phyloP scores from a whole-genome alignment of 768 basidiomycete genomes.

The Boletellus emodensis region DNA sequence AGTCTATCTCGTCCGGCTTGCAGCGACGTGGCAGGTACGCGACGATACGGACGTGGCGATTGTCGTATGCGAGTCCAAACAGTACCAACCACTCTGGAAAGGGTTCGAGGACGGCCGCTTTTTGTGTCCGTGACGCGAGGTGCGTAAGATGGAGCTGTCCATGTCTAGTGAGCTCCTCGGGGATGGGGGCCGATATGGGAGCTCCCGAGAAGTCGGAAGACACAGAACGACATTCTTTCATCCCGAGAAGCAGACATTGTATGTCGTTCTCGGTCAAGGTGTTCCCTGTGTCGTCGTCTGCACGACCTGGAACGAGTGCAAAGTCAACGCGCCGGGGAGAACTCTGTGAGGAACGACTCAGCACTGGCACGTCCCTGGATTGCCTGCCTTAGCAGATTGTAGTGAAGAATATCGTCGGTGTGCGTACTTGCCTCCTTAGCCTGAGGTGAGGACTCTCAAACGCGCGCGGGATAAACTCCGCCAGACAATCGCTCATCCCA shows the following conservation, averaged over 20 bases:
- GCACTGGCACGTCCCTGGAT: conserved; percentile 5
- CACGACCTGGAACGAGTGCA: conserved; percentile 8
- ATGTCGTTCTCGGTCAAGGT: background rate
- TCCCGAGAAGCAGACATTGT: conserved; percentile 19
- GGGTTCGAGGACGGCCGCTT: background rate
- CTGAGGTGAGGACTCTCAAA: conserved; percentile 16
- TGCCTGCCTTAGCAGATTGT: conserved; percentile 3
- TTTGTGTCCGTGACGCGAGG: conserved; percentile 8
- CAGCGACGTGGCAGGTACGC: conserved; percentile 18
- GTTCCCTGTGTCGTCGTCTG: background rate
- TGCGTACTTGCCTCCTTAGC: conserved; percentile 15
- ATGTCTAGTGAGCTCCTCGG: conserved; percentile 9
- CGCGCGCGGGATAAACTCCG: conserved; percentile 9
- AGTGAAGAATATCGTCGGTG: background rate
- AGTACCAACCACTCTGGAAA: conserved; percentile 27
- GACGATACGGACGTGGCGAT: conserved; percentile 14
- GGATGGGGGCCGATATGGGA: conserved; percentile 1
- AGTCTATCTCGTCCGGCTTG: conserved; percentile 5
- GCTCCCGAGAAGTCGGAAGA: background rate
- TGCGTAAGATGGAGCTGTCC: conserved; percentile 10
- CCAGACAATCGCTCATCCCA: background rate
- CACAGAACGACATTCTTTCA: background rate
- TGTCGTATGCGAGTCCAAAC: conserved; percentile 23
- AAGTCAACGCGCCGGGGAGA: conserved; percentile 8
- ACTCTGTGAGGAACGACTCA: background rate